phyloP scores from a whole-genome alignment of 2,329 filamentous ascomycete genomes.

The Paraphoma chrysanthemicola region DNA sequence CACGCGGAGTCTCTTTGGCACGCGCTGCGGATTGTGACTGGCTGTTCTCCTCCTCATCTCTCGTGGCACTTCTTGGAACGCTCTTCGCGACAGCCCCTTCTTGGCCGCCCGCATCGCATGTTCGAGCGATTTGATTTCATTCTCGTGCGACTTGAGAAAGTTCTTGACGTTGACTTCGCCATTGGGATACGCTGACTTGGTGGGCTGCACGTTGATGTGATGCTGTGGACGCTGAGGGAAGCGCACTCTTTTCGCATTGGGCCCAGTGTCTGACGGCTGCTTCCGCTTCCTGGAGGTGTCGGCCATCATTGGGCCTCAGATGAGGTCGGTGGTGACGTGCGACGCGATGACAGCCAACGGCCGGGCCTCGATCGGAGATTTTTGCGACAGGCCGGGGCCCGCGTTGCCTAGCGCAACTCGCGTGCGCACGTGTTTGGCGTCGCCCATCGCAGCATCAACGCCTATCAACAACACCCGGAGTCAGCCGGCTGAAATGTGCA shows the following conservation, averaged over 20 bases:
- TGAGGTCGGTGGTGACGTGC: background rate
- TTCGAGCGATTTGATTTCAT: constrained; percentile 86
- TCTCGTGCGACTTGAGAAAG: constrained; percentile 85
- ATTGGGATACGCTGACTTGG: constrained; percentile 62
- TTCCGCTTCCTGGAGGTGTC: constrained; percentile 34
- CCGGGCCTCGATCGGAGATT: background rate
- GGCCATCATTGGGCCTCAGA: constrained; percentile 18
- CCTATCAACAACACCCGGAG: background rate
- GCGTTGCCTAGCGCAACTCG: constrained; percentile 11
- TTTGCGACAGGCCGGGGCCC: constrained; percentile 1
- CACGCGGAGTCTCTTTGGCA: constrained; percentile 77
- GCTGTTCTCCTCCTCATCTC: constrained; percentile 85
- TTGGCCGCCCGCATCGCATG: constrained; percentile 80
- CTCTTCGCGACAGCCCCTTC: constrained; percentile 68
- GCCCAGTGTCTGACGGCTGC: constrained; percentile 17
- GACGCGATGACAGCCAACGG: background rate
- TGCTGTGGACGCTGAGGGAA: constrained; percentile 34
- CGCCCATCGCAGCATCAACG: background rate
- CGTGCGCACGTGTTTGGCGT: constrained; percentile 14
- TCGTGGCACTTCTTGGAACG: constrained; percentile 90
- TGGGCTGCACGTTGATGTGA: constrained; percentile 37
- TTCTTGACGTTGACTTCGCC: constrained; percentile 85
- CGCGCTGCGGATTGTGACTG: constrained; percentile 91
- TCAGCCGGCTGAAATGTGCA: background rate
- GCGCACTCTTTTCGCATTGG: constrained; percentile 31